phyloP scores from a whole-genome alignment of 192 early-diverging fungal species.

The Coemansia sp. region DNA sequence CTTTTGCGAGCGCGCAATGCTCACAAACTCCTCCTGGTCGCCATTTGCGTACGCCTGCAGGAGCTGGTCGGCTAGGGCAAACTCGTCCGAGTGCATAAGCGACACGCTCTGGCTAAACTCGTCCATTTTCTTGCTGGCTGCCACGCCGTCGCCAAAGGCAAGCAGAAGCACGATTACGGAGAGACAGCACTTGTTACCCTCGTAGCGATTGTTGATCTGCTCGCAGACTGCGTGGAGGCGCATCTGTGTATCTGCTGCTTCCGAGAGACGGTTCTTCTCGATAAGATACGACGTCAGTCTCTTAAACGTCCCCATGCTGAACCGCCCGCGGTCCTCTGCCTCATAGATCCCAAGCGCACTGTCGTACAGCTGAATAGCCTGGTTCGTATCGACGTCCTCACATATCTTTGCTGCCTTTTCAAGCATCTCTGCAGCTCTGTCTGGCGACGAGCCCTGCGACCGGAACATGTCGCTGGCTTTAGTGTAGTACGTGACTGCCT shows the following conservation, averaged over 20 bases:
- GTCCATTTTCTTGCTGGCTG: slow-evolving; percentile 42
- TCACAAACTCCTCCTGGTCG: slow-evolving; percentile 38
- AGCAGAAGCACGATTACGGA: slow-evolving; percentile 33
- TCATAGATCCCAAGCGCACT: slow-evolving; percentile 44
- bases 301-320: slow-evolving; percentile 41
- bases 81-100: slow-evolving; percentile 38
- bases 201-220: slow-evolving; percentile 37
- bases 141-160: slow-evolving; percentile 46
- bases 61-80: slow-evolving; percentile 32
- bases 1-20: slow-evolving; percentile 19
- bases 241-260: slow-evolving; percentile 30
- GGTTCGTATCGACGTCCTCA: slow-evolving; percentile 33
- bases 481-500: slow-evolving; percentile 26
- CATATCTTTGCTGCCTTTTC: slow-evolving; percentile 41
- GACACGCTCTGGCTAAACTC: slow-evolving; percentile 32
- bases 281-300: slow-evolving; percentile 27
- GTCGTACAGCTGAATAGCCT: slow-evolving; percentile 39
- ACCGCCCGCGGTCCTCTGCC: slow-evolving; percentile 43
- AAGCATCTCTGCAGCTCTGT: slow-evolving; percentile 46
- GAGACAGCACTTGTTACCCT: slow-evolving; percentile 37
- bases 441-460: slow-evolving; percentile 42
- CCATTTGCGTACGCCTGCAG: slow-evolving; percentile 41
- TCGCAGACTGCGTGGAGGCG: slow-evolving; percentile 40
- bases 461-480: slow-evolving; percentile 47
- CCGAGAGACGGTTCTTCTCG: slow-evolving; percentile 25